These are phyloP conservation scores for Alopecurus myosuroides DNA, from an alignment of 176 grass and related monocot genomes.

Conservation along the genomic window DNA sequence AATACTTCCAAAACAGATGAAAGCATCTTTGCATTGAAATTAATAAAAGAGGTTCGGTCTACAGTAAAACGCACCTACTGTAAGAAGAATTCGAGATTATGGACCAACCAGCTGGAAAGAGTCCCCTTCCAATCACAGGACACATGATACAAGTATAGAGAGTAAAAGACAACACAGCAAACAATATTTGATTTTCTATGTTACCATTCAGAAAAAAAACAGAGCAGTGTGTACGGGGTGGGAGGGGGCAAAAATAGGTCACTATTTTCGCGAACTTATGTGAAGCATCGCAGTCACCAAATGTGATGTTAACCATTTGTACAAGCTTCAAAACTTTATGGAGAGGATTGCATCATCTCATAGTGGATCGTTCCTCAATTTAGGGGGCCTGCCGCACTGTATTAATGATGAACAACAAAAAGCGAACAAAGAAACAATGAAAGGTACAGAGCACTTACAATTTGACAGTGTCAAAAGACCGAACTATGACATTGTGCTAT, in stretches of 20 bases:
- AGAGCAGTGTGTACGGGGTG: not conserved
- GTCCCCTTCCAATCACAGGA: not conserved
- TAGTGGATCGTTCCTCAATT: conserved; percentile 38
- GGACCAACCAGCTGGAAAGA: conserved; percentile 3
- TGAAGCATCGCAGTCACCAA: not conserved
- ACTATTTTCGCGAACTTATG: not conserved
- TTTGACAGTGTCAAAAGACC: conserved; percentile 7
- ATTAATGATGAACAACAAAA: conserved; percentile 14
- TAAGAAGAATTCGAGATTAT: conserved; percentile 5
- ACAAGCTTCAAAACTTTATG: not conserved
- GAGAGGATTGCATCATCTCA: conserved; percentile 8
- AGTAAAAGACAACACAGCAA: not conserved
- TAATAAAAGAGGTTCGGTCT: not conserved
- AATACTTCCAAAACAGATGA: conserved; percentile 27
- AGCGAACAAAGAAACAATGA: conserved; percentile 1
- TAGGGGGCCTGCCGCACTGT: conserved; percentile 8
- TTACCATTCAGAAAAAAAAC: not conserved
- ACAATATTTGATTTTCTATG: not conserved
- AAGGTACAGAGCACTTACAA: conserved; percentile 21
- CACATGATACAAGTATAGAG: not conserved
- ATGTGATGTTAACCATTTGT: not conserved
- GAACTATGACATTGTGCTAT: conserved; percentile 17
- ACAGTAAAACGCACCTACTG: not conserved
- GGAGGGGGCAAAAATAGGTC: not conserved
- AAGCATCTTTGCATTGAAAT: conserved; percentile 21